A percentile compares a stretch with the other conserved stretches of the same genome.
phyloP scores from a whole-genome alignment of 2,329 filamentous ascomycete species.

The Ceratocystiopsis sp. region DNA sequence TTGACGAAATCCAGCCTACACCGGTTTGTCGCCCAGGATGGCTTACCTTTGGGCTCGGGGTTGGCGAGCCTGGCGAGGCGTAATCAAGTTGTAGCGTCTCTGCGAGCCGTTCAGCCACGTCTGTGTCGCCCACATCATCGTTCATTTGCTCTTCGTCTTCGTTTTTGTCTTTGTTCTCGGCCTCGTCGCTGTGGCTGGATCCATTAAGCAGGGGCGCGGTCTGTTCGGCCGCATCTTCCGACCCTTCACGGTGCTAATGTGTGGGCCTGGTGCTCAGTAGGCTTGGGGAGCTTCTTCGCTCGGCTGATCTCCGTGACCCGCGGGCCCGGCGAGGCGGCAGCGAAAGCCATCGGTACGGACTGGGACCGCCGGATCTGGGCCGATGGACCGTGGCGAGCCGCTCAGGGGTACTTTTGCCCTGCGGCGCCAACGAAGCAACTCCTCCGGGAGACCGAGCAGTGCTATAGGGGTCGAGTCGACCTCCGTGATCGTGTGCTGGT shows the following conservation, averaged over 20 bases:
- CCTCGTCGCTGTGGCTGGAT: too few species aligned
- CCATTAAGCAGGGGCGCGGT: background rate
- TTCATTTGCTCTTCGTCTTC: background rate
- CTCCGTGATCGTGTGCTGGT: too few species aligned
- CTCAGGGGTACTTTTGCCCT: too few species aligned
- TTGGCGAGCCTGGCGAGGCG: background rate
- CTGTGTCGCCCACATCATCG: background rate
- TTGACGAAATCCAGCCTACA: too few species aligned
- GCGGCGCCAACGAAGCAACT: background rate
- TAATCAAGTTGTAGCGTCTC: background rate
- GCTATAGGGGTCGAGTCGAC: too few species aligned
- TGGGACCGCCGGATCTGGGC: background rate
- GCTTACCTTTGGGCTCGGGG: too few species aligned
- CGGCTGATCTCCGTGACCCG: conserved; percentile 3
- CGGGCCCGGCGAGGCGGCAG: conserved; percentile 6
- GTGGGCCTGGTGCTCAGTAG: conserved; percentile 1
- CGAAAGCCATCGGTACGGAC: conserved; percentile 3
- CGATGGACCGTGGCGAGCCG: too few species aligned
- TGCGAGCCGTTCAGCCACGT: background rate
- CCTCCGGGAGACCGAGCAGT: too few species aligned
- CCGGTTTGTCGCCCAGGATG: too few species aligned
- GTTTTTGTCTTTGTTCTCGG: background rate
- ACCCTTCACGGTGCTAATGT: conserved; percentile 3
- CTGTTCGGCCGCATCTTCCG: background rate
- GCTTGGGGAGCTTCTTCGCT: background rate